A percentile compares a stretch with the other conserved stretches of the same genome.
Conservation (phyloP, 1,284 basidiomycete genomes). For the Calocybe gambosa region DNA sequence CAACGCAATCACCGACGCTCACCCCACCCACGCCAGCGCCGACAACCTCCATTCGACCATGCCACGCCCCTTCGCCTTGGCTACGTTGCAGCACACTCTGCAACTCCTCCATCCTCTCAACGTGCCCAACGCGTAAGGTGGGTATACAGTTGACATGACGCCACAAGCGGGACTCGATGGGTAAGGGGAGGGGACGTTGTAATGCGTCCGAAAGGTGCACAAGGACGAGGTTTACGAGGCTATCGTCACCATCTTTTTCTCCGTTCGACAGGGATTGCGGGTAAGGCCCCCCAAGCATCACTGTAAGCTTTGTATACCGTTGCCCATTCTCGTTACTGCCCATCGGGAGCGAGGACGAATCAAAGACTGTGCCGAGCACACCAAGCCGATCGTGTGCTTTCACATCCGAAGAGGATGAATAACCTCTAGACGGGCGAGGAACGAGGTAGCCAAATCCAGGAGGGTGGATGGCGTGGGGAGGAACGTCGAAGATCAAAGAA, state of each 20-base stretch:
- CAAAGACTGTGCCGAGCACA: constrained; percentile 80
- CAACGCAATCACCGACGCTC: constrained; percentile 86
- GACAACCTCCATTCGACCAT: constrained; percentile 52
- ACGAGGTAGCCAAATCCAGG: constrained; percentile 93
- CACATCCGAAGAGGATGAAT: constrained; percentile 19
- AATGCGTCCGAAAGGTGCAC: constrained; percentile 51
- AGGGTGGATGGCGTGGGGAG: constrained; percentile 56
- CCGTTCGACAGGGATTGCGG: neutral
- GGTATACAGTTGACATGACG: constrained; percentile 79
- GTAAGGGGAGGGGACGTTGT: constrained; percentile 45
- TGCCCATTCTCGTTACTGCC: constrained; percentile 21
- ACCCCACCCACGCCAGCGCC: constrained; percentile 89
- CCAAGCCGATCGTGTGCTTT: constrained; percentile 28
- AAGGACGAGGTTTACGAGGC: constrained; percentile 26
- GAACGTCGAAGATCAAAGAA: constrained; percentile 66
- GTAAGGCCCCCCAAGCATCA: constrained; percentile 89
- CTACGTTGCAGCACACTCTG: constrained; percentile 43
- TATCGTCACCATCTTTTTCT: neutral
- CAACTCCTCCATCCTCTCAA: constrained; percentile 62
- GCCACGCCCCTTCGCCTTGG: constrained; percentile 34
- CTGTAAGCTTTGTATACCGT: constrained; percentile 68
- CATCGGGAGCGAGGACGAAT: constrained; percentile 73
- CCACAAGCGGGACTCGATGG: constrained; percentile 50
- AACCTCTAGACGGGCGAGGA: constrained; percentile 60
- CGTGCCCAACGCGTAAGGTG: constrained; percentile 71